Evolutionary conservation across 2,329 filamentous ascomycete species (phyloP).

Genomic region (Colletotrichum sp.): DNA sequence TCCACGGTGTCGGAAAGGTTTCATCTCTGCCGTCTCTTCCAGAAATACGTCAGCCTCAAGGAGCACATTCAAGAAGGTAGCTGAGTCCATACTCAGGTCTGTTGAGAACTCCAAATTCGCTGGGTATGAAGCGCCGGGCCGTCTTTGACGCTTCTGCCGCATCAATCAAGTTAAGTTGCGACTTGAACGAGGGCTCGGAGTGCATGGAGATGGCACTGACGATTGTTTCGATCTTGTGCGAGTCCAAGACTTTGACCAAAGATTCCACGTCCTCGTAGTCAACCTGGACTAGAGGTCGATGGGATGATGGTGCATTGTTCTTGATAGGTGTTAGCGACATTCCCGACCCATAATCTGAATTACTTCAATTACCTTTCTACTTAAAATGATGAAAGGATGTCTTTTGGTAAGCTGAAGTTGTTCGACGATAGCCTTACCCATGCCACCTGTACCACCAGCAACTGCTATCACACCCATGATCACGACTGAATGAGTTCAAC

Average conservation of each 20-base stretch:
- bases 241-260: slow-evolving; percentile 27
- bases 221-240: slow-evolving; percentile 46
- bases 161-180: slow-evolving; percentile 44
- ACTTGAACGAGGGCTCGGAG: slow-evolving; percentile 22
- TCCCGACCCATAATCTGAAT: neutral
- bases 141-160: slow-evolving; percentile 41
- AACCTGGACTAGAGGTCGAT: slow-evolving; percentile 25
- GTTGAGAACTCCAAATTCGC: slow-evolving; percentile 39
- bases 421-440: slow-evolving; percentile 52
- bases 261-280: slow-evolving; percentile 29
- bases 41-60: neutral
- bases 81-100: neutral
- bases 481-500: neutral
- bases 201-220: slow-evolving; percentile 42
- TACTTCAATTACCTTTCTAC: neutral
- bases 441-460: slow-evolving; percentile 46
- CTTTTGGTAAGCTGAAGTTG: slow-evolving; percentile 35
- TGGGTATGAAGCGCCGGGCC: slow-evolving; percentile 48
- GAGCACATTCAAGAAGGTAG: neutral
- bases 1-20: neutral
- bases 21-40: neutral
- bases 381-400: slow-evolving; percentile 41
- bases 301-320: slow-evolving; percentile 16
- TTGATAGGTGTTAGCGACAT: neutral
- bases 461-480: slow-evolving; percentile 36